Percentiles rank a stretch among this genome's conserved stretches.
These are phyloP conservation scores for Termitomyces sp. DNA, from an alignment of 768 basidiomycete species.

Conservation along the genomic window DNA sequence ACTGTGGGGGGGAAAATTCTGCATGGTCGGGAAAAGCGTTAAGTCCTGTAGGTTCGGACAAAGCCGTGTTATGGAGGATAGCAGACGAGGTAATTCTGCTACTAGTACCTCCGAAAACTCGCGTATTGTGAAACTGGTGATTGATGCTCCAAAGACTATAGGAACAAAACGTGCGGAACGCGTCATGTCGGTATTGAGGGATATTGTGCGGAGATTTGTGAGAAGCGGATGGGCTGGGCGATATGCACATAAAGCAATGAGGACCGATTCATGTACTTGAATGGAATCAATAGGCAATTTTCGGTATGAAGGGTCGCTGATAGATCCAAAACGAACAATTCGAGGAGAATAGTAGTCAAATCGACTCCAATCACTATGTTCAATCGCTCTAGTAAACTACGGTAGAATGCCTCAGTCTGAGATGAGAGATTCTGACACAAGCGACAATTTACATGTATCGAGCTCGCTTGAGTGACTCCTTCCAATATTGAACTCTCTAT, in stretches of 20 bases:
- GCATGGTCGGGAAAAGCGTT: too few species aligned
- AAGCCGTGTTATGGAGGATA: neutral
- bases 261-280: neutral
- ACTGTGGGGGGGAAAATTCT: too few species aligned
- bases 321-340: neutral
- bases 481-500: neutral
- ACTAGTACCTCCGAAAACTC: neutral
- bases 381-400: neutral
- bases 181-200: neutral
- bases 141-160: neutral
- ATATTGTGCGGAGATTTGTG: neutral
- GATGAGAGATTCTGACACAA: neutral
- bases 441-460: neutral
- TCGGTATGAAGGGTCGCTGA: neutral
- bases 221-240: neutral
- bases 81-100: neutral
- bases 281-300: neutral
- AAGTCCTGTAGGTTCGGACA: neutral
- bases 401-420: neutral
- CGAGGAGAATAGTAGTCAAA: neutral
- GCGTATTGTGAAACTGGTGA: neutral
- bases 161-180: neutral
- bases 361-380: neutral
- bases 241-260: neutral
- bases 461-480: neutral